Evolutionary conservation across 768 basidiomycete species (phyloP), one percentile per base, ranked within the genome.

Genomic region (Macrolepiota fuliginosa): DNA sequence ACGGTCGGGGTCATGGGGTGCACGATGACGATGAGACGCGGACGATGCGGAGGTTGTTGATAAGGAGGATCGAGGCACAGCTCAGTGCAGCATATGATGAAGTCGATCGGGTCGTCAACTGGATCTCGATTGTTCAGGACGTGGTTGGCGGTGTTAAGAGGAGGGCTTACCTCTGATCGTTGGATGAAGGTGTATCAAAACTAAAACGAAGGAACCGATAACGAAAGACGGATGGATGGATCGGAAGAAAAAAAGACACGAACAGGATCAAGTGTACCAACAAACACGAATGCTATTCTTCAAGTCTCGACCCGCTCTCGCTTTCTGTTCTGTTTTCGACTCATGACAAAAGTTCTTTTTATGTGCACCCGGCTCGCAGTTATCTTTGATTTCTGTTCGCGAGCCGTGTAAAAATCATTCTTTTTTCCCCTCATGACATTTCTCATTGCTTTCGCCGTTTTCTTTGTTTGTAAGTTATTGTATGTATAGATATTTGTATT

Each of bases 101-200:
- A 67, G 76, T 90, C 46, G 87, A 90, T 62, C 82, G 80, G 64
- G 79, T 79, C 36, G 76, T 75, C 22, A 73, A 72, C 0, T 90
- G 89, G 88, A 71, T 90, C 19, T 77, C 80, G 51, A 83, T 90
- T 54, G 82, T 90, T 62, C 86, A 83, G 64, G 87, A 85, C 54
- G 85, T 84, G 29, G 77, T 88, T 15, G 78, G 81, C 45, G 83
- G 86, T 54, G 79, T 85, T 50, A 83, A 83, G 70, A 71, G 81
- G 62, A 71, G 79, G 55, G 78, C 81, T 56, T 81, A 81, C 65
- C 64, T 82, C 52, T 82, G 67, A 68, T 11, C 4, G 13, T 3
- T 32, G 3, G 29, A 32, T 32, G 29, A 32, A 45, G 42, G 15
- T 45, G 11, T 17, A 40, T 13, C 11, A 45, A 45, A 42, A 42